Evolutionary conservation across 805 yeast genomes (phyloP).

Genomic region (Jamesozyma piceae): DNA sequence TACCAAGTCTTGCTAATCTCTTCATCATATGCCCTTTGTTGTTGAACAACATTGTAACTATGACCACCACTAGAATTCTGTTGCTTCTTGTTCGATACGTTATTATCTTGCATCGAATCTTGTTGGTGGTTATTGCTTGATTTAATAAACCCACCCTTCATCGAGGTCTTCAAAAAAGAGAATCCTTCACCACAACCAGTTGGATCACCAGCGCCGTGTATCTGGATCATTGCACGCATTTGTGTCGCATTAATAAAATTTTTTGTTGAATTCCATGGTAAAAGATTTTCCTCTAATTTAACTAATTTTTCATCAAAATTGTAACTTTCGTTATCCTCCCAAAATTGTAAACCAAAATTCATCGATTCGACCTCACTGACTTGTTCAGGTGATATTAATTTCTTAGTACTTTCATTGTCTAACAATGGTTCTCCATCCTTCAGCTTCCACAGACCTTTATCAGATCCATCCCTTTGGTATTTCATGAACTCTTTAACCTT

Average conservation of each 20-base stretch:
- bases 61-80: slow-evolving; percentile 38
- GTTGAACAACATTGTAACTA: slow-evolving; percentile 71
- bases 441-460: slow-evolving; percentile 91
- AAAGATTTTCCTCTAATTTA: slow-evolving; percentile 70
- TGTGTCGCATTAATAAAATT: slow-evolving; percentile 91
- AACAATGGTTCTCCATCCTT: slow-evolving; percentile 61
- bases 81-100: slow-evolving; percentile 16
- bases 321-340: slow-evolving; percentile 69
- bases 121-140: slow-evolving; percentile 9
- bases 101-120: slow-evolving; percentile 9
- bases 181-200: slow-evolving; percentile 85
- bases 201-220: slow-evolving; percentile 92
- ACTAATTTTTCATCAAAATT: slow-evolving; percentile 40
- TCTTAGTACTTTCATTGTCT: slow-evolving; percentile 60
- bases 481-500: slow-evolving; percentile 96
- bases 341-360: slow-evolving; percentile 84
- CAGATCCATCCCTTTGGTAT: slow-evolving; percentile 86
- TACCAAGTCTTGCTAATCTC: slow-evolving; percentile 88
- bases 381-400: slow-evolving; percentile 91
- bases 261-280: slow-evolving; percentile 91
- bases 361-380: slow-evolving; percentile 76
- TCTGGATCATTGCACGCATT: slow-evolving; percentile 92
- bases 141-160: slow-evolving; percentile 79
- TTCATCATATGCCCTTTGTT: slow-evolving; percentile 85
- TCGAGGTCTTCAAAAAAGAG: slow-evolving; percentile 80